phyloP scores from a whole-genome alignment of 2,329 filamentous ascomycete species.

The Hysterium pulicare region DNA sequence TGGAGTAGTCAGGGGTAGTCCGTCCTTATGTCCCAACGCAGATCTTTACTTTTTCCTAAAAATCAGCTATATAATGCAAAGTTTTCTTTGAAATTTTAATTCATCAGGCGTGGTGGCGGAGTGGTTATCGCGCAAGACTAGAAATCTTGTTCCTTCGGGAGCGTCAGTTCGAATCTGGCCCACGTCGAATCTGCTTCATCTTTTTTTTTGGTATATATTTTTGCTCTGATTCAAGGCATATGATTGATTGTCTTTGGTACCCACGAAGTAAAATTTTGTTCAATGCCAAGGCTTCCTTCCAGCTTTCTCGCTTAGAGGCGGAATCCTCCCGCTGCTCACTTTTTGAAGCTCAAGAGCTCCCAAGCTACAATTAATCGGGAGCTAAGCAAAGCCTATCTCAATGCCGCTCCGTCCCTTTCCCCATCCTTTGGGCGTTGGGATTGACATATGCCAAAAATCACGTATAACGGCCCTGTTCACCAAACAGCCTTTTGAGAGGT shows the following conservation, averaged over 20 bases:
- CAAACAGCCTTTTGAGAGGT: not conserved
- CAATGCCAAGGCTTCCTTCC: too few species aligned
- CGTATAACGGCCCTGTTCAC: not conserved
- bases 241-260: too few species aligned
- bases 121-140: conserved; percentile 44
- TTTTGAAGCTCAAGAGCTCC: too few species aligned
- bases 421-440: conserved; percentile 64
- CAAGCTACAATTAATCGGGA: too few species aligned
- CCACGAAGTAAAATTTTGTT: too few species aligned
- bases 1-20: too few species aligned
- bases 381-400: not conserved
- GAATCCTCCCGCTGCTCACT: too few species aligned
- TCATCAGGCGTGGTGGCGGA: conserved; percentile 36
- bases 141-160: conserved; percentile 44
- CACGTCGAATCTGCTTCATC: conserved; percentile 32
- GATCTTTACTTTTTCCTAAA: too few species aligned
- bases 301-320: too few species aligned
- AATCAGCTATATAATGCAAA: too few species aligned
- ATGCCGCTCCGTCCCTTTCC: conserved; percentile 52
- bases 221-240: too few species aligned
- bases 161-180: conserved; percentile 40
- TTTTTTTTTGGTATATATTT: conserved; percentile 3
- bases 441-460: conserved; percentile 46
- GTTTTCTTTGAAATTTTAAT: conserved; percentile 3
- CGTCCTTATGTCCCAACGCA: too few species aligned